Evolutionary conservation across 2,329 filamentous ascomycete species (phyloP), one percentile per base, ranked within the genome.

Genomic region (Cladosporium colombiae): DNA sequence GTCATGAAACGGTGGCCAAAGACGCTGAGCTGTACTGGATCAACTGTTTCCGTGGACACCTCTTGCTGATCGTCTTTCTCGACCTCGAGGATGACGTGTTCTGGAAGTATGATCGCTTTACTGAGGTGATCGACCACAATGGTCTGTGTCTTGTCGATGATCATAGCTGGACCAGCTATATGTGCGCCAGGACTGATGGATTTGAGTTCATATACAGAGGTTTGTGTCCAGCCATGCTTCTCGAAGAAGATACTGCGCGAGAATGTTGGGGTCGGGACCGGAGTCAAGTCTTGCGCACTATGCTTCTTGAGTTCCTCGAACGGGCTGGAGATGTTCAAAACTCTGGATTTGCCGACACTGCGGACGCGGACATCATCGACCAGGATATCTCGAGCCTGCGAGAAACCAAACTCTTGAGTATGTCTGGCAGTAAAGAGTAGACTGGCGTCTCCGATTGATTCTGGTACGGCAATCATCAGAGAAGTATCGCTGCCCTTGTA

Each of bases 271-370:
- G 49, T 68, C 84, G 79, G 33, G 91, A 85, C 82, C 91, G 94
- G 56, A 1, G 84, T 82, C 64, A 83, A 84, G 59, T 92, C 81
- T 3, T 86, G 84, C 71, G 87, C 88, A 6, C 95, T 81, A 74
- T 95, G 91, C 73, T 91, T 84, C 68, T 94, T 91, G 5, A 93
- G 89, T 1, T 89, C 92, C 79, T 90, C 88, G 65, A 91, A 89
- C 44, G 88, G 80, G 63, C 89, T 88, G 56, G 89, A 84, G 76
- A 92, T 63, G 56, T 56, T 67, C 59, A 62, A 2, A 10, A 62
- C 49, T 10, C 49, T 33, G 3, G 69, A 70, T 25, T 68, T 60
- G 7, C 70, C 72, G 49, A 72, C 67, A n/a, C 70, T 69, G 18
- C 71, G 68, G 10, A 80, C 73, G 5, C 76, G 71, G 18, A 77